These are phyloP conservation scores for Thielaviopsis musarum DNA, from an alignment of 2,329 filamentous ascomycete species.

Conservation along the genomic window DNA sequence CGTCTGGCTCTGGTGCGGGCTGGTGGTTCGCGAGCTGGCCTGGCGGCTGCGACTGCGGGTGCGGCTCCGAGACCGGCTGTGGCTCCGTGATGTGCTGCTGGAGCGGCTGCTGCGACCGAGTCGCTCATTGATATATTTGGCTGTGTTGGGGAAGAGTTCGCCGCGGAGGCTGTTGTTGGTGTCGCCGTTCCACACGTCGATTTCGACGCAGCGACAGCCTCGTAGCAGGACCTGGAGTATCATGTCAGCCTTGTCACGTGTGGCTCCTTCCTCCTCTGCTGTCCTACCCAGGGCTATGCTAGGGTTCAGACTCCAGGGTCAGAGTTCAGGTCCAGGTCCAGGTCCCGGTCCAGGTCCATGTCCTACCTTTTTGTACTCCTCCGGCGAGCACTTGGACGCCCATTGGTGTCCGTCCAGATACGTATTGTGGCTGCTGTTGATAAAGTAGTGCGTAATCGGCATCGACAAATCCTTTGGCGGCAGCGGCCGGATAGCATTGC, in stretches of 20 bases:
- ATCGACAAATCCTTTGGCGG: slow-evolving; percentile 40
- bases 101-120: slow-evolving; percentile 21
- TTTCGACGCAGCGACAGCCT: slow-evolving; percentile 81
- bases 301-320: neutral
- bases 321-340: no score
- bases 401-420: slow-evolving; percentile 81
- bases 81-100: neutral
- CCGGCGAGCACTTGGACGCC: slow-evolving; percentile 56
- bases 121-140: slow-evolving; percentile 11
- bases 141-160: slow-evolving; percentile 28
- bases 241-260: neutral
- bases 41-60: no score
- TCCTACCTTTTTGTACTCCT: slow-evolving; percentile 60
- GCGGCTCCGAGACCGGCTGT: no score
- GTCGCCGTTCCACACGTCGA: slow-evolving; percentile 82
- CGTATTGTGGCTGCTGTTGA: slow-evolving; percentile 89
- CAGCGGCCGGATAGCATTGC: slow-evolving; percentile 24
- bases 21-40: slow-evolving; percentile 8
- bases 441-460: slow-evolving; percentile 78
- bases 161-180: slow-evolving; percentile 29
- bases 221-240: slow-evolving; percentile 44
- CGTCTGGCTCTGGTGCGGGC: neutral
- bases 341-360: no score
- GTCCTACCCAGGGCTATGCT: no score
- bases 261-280: no score